Evolutionary conservation across 352 stramenopile species (phyloP).

Genomic region (Pythium plurisporium): DNA sequence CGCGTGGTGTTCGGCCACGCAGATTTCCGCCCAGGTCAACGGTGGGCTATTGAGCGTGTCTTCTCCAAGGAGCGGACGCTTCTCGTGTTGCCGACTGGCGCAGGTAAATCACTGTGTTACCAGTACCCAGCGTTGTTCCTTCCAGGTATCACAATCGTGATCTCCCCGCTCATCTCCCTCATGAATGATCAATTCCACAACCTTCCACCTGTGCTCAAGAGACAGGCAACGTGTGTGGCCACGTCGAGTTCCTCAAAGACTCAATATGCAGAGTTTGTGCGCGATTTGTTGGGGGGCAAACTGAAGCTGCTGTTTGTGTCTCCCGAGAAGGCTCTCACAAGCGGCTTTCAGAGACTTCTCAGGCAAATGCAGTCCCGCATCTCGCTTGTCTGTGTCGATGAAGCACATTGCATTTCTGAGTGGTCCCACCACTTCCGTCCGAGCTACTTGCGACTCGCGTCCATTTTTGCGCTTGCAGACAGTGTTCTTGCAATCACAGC

Average conservation of each 20-base stretch:
- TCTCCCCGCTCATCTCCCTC: slow-evolving; percentile 91
- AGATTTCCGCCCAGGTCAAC: slow-evolving; percentile 70
- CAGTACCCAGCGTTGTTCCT: slow-evolving; percentile 89
- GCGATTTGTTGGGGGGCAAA: slow-evolving; percentile 51
- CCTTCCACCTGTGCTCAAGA: slow-evolving; percentile 63
- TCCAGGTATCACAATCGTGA: slow-evolving; percentile 88
- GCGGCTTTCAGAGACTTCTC: slow-evolving; percentile 74
- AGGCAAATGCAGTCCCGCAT: slow-evolving; percentile 37
- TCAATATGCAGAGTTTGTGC: slow-evolving; percentile 60
- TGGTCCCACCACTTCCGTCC: slow-evolving; percentile 95
- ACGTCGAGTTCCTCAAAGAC: slow-evolving; percentile 49
- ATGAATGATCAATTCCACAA: slow-evolving; percentile 92
- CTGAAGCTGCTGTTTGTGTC: slow-evolving; percentile 90
- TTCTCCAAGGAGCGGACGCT: slow-evolving; percentile 67
- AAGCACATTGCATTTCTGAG: slow-evolving; percentile 94
- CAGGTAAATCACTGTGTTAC: slow-evolving; percentile 98
- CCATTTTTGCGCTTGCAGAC: slow-evolving; percentile 52
- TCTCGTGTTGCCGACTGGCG: slow-evolving; percentile 95
- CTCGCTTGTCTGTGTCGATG: slow-evolving; percentile 90
- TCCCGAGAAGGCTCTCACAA: slow-evolving; percentile 82
- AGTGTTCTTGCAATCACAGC: slow-evolving; percentile 91
- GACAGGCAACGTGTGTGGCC: slow-evolving; percentile 52
- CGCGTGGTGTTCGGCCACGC: slow-evolving; percentile 82
- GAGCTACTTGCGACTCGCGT: slow-evolving; percentile 60
- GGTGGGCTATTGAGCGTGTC: slow-evolving; percentile 81